A percentile compares a stretch with the other conserved stretches of the same genome.
These are phyloP conservation scores for Sonneratia alba DNA, from an alignment of 345 rosid species.

Conservation along the genomic window DNA sequence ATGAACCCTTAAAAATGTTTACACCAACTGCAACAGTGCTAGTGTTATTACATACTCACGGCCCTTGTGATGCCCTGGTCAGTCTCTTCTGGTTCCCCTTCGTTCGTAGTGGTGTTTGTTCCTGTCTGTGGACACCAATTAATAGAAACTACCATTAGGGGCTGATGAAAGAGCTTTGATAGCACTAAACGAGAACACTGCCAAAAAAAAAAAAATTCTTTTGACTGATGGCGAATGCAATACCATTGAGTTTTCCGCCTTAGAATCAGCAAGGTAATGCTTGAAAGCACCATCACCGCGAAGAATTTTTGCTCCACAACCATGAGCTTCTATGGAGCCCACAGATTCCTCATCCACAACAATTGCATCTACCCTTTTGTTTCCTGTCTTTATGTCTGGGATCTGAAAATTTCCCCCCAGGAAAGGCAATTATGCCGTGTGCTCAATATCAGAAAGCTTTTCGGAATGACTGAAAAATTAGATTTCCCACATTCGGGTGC, in stretches of 20 bases:
- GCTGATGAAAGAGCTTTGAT: too few species aligned
- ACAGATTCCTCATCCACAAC: constrained; percentile 73
- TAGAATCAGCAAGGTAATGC: constrained; percentile 35
- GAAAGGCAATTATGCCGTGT: background rate
- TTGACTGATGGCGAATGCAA: background rate
- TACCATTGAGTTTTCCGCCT: constrained; percentile 33
- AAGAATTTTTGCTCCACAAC: constrained; percentile 71
- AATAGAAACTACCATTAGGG: too few species aligned
- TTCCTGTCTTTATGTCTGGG: constrained; percentile 65
- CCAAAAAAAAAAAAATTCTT: background rate
- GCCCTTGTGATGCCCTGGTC: too few species aligned
- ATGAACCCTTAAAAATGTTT: constrained; percentile 8
- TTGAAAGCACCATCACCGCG: constrained; percentile 72
- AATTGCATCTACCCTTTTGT: constrained; percentile 64
- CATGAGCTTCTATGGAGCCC: constrained; percentile 40
- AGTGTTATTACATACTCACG: constrained; percentile 31
- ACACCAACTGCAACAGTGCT: constrained; percentile 11
- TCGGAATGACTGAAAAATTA: background rate
- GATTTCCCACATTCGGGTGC: background rate
- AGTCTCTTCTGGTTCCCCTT: background rate
- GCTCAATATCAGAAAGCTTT: background rate
- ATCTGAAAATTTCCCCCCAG: constrained; percentile 38
- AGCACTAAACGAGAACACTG: background rate
- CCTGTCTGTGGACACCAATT: too few species aligned
- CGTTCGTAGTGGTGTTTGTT: too few species aligned